Percentiles rank a stretch among this genome's conserved stretches.
Conservation (phyloP, 495 filamentous ascomycete genomes). For the Astrothelium subdiscretum region DNA sequence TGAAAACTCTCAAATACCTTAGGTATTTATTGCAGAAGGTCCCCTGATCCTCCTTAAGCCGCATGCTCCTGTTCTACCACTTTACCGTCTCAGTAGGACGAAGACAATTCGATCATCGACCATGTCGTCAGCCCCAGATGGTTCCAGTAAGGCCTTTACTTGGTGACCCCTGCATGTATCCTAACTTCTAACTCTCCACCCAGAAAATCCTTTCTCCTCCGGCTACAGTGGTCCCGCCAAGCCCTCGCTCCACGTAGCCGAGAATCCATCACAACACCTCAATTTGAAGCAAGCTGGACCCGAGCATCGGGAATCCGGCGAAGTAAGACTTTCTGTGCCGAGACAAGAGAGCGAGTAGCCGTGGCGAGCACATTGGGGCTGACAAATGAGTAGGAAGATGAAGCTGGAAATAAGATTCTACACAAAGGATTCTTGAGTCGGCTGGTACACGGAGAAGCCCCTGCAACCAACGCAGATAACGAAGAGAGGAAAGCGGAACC, state of each 20-base stretch:
- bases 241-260: not conserved
- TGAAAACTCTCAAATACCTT: no score
- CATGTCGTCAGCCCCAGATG: not conserved
- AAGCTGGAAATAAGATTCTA: not conserved
- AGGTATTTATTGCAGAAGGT: no score
- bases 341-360: not conserved
- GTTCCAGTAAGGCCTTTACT: not conserved
- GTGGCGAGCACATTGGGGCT: not conserved
- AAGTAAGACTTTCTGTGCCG: not conserved
- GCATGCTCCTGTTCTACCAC: not conserved
- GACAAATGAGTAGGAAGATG: not conserved
- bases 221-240: not conserved
- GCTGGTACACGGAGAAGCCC: not conserved
- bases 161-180: not conserved
- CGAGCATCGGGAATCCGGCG: not conserved
- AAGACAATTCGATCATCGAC: not conserved
- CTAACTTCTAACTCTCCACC: not conserved
- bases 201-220: slow-evolving; percentile 4
- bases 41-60: not conserved
- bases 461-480: not conserved
- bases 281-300: not conserved
- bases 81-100: not conserved
- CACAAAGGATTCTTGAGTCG: not conserved
- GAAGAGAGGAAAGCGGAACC: not conserved
- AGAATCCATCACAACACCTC: not conserved